phyloP scores from a whole-genome alignment of 1,284 basidiomycete genomes.

The Trametes pubescens region DNA sequence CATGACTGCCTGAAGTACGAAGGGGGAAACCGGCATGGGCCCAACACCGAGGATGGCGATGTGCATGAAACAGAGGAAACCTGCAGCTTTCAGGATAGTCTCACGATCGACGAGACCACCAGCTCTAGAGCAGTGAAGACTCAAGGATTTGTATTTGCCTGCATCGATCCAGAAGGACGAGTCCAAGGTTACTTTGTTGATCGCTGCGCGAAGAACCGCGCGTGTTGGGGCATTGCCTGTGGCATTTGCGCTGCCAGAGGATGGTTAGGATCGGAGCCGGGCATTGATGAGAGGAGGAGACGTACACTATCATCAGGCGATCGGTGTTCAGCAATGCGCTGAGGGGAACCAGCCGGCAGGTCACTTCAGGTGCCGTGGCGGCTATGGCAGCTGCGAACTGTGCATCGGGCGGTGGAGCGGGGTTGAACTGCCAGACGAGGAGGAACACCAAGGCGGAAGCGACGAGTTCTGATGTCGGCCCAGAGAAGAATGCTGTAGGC shows the following conservation, averaged over 20 bases:
- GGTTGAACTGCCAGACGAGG: background rate
- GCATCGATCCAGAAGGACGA: background rate
- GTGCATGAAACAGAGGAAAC: background rate
- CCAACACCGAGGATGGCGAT: background rate
- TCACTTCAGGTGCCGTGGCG: background rate
- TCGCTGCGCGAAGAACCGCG: background rate
- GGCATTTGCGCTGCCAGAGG: background rate
- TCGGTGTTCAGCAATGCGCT: background rate
- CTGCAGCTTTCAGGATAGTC: background rate
- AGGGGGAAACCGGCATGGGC: background rate
- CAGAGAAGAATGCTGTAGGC: background rate
- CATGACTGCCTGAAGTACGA: background rate
- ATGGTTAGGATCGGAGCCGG: background rate
- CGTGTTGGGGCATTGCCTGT: background rate
- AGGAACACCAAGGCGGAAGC: background rate
- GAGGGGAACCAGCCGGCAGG: background rate
- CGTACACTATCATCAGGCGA: background rate
- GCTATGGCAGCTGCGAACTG: background rate
- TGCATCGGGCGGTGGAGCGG: background rate
- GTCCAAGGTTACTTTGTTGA: background rate
- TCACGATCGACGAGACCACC: background rate
- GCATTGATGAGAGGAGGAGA: background rate
- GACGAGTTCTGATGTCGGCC: background rate
- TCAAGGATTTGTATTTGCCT: background rate
- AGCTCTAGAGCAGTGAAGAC: background rate